phyloP scores from a whole-genome alignment of 2,329 filamentous ascomycete species.

The Calonectria honghensis region DNA sequence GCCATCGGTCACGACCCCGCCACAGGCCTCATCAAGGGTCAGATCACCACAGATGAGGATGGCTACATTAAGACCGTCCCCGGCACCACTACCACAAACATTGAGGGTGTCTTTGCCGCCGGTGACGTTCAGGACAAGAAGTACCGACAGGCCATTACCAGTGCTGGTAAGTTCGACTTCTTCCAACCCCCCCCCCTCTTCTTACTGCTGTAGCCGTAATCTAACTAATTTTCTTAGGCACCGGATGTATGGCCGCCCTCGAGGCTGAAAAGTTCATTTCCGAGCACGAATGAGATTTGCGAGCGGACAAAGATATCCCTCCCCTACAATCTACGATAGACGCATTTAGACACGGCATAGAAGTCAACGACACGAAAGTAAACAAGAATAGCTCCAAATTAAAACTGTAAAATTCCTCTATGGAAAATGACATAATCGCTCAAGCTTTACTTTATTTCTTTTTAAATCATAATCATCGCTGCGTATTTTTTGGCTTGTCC shows the following conservation, averaged over 20 bases:
- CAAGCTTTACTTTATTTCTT: slow-evolving; percentile 31
- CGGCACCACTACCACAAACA: slow-evolving; percentile 89
- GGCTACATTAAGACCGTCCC: slow-evolving; percentile 93
- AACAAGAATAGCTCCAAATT: slow-evolving; percentile 33
- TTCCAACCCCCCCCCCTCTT: not conserved
- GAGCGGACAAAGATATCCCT: slow-evolving; percentile 42
- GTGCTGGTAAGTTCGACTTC: slow-evolving; percentile 81
- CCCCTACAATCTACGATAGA: slow-evolving; percentile 50
- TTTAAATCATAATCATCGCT: slow-evolving; percentile 23
- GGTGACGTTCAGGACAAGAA: slow-evolving; percentile 99
- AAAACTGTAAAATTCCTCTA: slow-evolving; percentile 40
- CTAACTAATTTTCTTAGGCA: slow-evolving; percentile 72
- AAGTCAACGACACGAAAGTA: slow-evolving; percentile 38
- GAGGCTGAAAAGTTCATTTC: slow-evolving; percentile 96
- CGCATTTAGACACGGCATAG: slow-evolving; percentile 44
- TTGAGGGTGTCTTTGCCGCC: slow-evolving; percentile 95
- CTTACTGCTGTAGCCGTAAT: not conserved
- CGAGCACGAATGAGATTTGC: slow-evolving; percentile 76
- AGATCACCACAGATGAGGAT: slow-evolving; percentile 90
- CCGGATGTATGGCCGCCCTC: slow-evolving; percentile 95
- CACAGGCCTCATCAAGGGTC: slow-evolving; percentile 90
- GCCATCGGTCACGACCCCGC: slow-evolving; percentile 98
- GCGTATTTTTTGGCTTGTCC: slow-evolving; percentile 1
- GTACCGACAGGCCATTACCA: slow-evolving; percentile 98
- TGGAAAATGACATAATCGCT: slow-evolving; percentile 33